Conservation (phyloP, 164 flowering plant genomes). For the Chimonanthus salicifolius region DNA sequence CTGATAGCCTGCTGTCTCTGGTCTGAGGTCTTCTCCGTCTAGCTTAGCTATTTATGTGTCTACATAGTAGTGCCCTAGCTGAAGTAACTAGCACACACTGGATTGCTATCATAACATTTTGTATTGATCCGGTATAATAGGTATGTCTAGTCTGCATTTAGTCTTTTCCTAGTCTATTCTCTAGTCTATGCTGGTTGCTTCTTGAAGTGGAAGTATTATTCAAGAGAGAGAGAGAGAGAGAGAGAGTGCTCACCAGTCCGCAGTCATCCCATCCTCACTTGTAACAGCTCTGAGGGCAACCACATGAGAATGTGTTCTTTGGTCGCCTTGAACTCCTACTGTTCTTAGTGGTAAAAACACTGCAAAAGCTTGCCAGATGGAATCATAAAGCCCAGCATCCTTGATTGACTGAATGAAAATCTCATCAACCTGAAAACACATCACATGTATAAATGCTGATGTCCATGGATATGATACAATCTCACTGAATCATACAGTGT, state of each 20-base stretch:
- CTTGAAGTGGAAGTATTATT: no score
- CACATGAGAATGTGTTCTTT: constrained; percentile 87
- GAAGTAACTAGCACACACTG: no score
- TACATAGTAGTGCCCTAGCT: no score
- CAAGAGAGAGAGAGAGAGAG: neutral
- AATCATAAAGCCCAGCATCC: constrained; percentile 90
- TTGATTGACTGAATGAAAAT: constrained; percentile 90
- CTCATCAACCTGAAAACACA: constrained; percentile 74
- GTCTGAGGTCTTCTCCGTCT: no score
- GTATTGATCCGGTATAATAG: no score
- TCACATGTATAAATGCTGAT: neutral
- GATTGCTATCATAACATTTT: no score
- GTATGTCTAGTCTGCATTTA: no score
- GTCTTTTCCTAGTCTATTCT: no score
- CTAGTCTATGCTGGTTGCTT: no score
- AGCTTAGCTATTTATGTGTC: no score
- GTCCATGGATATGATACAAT: neutral
- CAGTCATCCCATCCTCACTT: constrained; percentile 99
- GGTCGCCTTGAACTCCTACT: constrained; percentile 98
- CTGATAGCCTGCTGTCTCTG: no score
- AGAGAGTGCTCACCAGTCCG: constrained; percentile 66
- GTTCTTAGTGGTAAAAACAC: constrained; percentile 74
- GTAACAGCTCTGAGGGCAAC: constrained; percentile 96
- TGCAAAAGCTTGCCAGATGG: constrained; percentile 99
- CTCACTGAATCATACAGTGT: neutral